Evolutionary conservation across 1,284 basidiomycete species (phyloP).

Genomic region (Xanthoconium separans): DNA sequence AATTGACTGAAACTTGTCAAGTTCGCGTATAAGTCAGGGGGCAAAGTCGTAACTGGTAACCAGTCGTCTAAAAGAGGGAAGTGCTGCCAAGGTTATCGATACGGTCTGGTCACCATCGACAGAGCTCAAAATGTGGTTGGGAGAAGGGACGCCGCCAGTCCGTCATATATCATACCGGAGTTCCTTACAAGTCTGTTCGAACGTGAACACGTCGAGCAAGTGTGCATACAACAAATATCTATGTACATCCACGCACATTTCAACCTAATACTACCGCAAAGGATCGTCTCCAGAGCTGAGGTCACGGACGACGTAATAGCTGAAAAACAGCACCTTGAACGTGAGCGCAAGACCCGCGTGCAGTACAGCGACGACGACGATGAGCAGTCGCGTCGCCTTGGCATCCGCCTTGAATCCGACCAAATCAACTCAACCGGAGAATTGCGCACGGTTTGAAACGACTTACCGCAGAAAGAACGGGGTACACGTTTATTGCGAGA

Average conservation of each 20-base stretch:
- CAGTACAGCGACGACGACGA: conserved; percentile 67
- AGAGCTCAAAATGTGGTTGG: too few species aligned
- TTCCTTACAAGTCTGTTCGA: too few species aligned
- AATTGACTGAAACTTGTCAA: too few species aligned
- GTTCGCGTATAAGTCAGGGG: too few species aligned
- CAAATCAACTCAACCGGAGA: conserved; percentile 4
- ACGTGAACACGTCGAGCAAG: too few species aligned
- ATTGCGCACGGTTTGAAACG: neutral
- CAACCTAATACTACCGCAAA: conserved; percentile 17
- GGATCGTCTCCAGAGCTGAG: conserved; percentile 39
- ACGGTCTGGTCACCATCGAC: too few species aligned
- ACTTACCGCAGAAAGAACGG: conserved; percentile 81
- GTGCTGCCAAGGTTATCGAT: too few species aligned
- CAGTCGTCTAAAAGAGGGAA: too few species aligned
- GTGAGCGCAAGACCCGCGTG: conserved; percentile 77
- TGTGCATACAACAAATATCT: too few species aligned
- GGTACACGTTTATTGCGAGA: conserved; percentile 83
- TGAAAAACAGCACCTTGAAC: conserved; percentile 88
- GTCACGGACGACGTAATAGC: conserved; percentile 66
- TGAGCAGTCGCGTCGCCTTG: conserved; percentile 78
- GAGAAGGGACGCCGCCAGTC: too few species aligned
- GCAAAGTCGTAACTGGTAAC: too few species aligned
- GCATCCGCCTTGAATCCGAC: conserved; percentile 63
- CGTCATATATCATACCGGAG: too few species aligned
- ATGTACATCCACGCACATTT: neutral